These are phyloP conservation scores for Xylariaceae sp. DNA, from an alignment of 2,329 filamentous ascomycete genomes.

Conservation along the genomic window DNA sequence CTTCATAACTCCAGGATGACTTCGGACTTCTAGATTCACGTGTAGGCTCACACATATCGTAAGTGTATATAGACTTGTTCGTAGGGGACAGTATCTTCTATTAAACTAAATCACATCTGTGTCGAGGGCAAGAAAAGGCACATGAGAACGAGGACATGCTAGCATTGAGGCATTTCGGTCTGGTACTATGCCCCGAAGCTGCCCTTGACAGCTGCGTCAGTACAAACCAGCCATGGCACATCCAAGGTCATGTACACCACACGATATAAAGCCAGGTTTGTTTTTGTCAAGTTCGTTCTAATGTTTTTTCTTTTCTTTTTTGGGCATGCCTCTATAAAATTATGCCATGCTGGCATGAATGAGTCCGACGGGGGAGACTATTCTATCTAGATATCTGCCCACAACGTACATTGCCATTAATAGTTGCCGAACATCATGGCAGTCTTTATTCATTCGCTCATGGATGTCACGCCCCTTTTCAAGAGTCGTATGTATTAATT, in stretches of 20 bases:
- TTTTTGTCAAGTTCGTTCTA: constrained; percentile 25
- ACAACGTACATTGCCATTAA: constrained; percentile 27
- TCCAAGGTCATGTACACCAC: too few relatives aligned
- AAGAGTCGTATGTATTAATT: constrained; percentile 15
- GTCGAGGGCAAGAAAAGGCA: too few relatives aligned
- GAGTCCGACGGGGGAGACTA: constrained; percentile 19
- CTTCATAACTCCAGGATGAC: too few relatives aligned
- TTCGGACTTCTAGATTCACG: too few relatives aligned
- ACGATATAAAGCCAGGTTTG: too few relatives aligned
- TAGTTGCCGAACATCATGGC: constrained; percentile 17
- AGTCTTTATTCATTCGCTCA: constrained; percentile 20
- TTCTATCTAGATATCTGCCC: constrained; percentile 27
- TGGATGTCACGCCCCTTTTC: constrained; percentile 6
- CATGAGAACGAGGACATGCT: too few relatives aligned
- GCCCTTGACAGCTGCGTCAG: background rate
- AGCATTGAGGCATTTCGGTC: too few relatives aligned
- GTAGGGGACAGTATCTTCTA: too few relatives aligned
- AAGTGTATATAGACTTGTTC: too few relatives aligned
- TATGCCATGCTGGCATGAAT: constrained; percentile 19
- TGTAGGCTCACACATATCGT: too few relatives aligned
- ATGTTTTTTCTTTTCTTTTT: constrained; percentile 24
- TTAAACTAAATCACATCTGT: too few relatives aligned
- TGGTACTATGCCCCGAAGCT: too few relatives aligned
- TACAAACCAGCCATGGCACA: background rate
- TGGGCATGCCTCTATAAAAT: constrained; percentile 22